Percentiles rank a stretch among this genome's conserved stretches.
These are phyloP conservation scores for Rhizopus stolonifer DNA, from an alignment of 371 early-diverging fungal species.

Conservation along the genomic window DNA sequence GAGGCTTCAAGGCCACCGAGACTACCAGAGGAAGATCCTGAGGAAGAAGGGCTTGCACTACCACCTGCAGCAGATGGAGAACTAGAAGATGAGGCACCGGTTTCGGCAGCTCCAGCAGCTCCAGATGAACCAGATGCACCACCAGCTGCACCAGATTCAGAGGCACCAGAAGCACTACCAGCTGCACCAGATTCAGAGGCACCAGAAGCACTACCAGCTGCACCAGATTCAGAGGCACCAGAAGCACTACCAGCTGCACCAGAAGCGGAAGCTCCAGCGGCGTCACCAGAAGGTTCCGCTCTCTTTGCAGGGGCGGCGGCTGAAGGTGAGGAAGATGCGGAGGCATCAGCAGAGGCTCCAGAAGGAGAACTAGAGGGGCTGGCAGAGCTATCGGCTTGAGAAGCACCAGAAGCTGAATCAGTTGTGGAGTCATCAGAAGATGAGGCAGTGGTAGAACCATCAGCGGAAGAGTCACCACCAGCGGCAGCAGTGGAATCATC, in stretches of 20 bases:
- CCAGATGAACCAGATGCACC: background rate
- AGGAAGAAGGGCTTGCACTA: background rate
- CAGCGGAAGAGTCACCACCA: slow-evolving; percentile 20
- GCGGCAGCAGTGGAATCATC: slow-evolving; percentile 11
- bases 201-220: background rate
- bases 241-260: background rate
- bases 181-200: background rate
- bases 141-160: background rate
- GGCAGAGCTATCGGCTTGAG: slow-evolving; percentile 11
- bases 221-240: background rate
- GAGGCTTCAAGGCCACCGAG: background rate
- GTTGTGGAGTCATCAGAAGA: slow-evolving; percentile 18
- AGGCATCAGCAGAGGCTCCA: slow-evolving; percentile 10
- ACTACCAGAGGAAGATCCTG: background rate
- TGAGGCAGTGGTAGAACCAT: background rate
- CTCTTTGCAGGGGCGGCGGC: background rate
- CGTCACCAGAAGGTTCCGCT: background rate
- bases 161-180: background rate
- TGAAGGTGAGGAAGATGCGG: background rate
- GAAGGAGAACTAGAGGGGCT: slow-evolving; percentile 4
- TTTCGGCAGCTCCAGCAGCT: background rate
- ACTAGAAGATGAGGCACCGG: background rate
- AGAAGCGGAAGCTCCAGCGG: background rate
- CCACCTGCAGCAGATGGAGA: slow-evolving; percentile 7
- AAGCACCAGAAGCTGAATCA: slow-evolving; percentile 18